These are phyloP conservation scores for Dendrobium officinale DNA, from an alignment of 106 monocot genomes.

Conservation along the genomic window DNA sequence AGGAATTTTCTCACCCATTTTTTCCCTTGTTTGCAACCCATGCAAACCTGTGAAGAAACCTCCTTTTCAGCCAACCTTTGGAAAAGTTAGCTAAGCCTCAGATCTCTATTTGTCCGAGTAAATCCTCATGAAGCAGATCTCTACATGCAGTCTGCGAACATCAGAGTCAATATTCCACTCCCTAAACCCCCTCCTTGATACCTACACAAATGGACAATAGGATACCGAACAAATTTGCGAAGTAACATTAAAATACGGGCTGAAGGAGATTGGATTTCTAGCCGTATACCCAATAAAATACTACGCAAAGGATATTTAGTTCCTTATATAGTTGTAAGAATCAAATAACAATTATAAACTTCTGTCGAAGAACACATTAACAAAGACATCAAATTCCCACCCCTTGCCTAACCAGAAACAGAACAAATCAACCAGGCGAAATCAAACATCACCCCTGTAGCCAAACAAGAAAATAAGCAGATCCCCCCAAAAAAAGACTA, in stretches of 20 bases:
- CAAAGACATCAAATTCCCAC: not conserved
- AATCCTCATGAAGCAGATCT: not conserved
- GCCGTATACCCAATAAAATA: not conserved
- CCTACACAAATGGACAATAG: not conserved
- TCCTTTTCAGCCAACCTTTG: not conserved
- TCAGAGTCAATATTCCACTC: not conserved
- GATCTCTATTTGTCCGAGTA: not conserved
- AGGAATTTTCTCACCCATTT: not conserved
- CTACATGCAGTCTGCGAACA: not conserved
- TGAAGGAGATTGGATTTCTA: not conserved
- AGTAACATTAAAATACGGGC: not conserved
- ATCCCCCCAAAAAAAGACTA: too few relatives aligned
- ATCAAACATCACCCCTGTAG: not conserved
- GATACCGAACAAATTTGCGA: not conserved
- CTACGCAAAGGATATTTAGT: not conserved
- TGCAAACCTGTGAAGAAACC: not conserved
- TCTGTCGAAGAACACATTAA: not conserved
- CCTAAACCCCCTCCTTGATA: not conserved
- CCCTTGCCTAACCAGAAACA: not conserved
- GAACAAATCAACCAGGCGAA: not conserved
- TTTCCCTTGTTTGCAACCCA: not conserved
- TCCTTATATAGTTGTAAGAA: not conserved
- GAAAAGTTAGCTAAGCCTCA: not conserved
- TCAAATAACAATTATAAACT: not conserved
- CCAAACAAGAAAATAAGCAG: not conserved